phyloP scores from a whole-genome alignment of 306 rosid species.

The Oemleria cerasiformis region DNA sequence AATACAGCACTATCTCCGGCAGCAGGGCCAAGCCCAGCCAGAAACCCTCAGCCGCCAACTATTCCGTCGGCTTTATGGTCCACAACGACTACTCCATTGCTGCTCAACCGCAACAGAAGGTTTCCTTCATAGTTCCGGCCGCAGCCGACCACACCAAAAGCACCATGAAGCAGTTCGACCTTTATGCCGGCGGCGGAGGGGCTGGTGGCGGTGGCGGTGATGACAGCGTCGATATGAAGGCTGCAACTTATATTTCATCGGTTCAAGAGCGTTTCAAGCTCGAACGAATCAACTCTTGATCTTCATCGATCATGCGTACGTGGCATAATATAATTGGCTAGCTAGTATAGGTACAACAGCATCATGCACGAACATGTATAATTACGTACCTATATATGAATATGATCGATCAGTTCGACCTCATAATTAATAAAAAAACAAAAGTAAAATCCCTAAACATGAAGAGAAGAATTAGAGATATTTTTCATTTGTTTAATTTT shows the following conservation, averaged over 20 bases:
- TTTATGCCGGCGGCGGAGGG: not conserved
- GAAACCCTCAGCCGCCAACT: slow-evolving; percentile 34
- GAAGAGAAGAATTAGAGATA: too few relatives aligned
- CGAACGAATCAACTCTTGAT: slow-evolving; percentile 32
- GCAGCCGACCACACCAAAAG: not conserved
- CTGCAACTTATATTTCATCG: slow-evolving; percentile 53
- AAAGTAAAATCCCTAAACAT: too few relatives aligned
- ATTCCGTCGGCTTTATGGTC: slow-evolving; percentile 44
- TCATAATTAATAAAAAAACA: not conserved
- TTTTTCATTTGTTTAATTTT: too few relatives aligned
- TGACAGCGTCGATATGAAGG: slow-evolving; percentile 67
- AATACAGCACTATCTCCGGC: not conserved
- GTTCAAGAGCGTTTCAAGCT: slow-evolving; percentile 67
- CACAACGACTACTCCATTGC: slow-evolving; percentile 31
- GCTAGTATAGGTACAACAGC: too few relatives aligned
- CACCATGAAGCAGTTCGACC: slow-evolving; percentile 6
- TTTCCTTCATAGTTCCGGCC: slow-evolving; percentile 34
- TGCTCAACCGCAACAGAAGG: slow-evolving; percentile 39
- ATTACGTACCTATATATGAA: too few relatives aligned
- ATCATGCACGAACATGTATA: too few relatives aligned
- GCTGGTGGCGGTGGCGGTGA: slow-evolving; percentile 40
- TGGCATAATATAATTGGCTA: not conserved
- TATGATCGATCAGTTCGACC: not conserved
- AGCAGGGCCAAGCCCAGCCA: slow-evolving; percentile 52
- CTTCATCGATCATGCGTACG: too few relatives aligned